phyloP scores from a whole-genome alignment of 2,329 filamentous ascomycete genomes.

The Coniochaeta ligniaria region DNA sequence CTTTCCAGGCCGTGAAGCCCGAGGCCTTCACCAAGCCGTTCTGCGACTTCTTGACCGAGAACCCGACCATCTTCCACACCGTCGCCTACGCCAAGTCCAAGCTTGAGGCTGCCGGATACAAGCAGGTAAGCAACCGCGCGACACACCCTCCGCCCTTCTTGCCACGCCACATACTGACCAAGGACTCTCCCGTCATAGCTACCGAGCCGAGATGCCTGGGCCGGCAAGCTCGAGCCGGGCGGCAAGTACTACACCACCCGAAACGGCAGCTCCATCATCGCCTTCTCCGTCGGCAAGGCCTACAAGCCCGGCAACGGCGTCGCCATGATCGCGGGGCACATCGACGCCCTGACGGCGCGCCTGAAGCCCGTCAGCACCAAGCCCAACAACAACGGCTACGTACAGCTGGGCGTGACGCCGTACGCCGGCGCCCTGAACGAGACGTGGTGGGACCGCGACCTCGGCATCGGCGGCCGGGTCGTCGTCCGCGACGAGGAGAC shows the following conservation, averaged over 20 bases:
- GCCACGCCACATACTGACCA: slow-evolving; percentile 4
- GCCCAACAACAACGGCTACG: slow-evolving; percentile 75
- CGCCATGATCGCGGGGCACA: slow-evolving; percentile 83
- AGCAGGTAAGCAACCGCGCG: slow-evolving; percentile 48
- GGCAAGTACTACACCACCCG: slow-evolving; percentile 86
- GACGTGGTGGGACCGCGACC: slow-evolving; percentile 97
- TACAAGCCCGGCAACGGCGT: slow-evolving; percentile 83
- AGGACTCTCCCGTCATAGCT: slow-evolving; percentile 38
- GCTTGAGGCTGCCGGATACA: slow-evolving; percentile 66
- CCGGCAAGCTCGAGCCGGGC: slow-evolving; percentile 60
- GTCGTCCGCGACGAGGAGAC: slow-evolving; percentile 66
- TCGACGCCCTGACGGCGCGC: slow-evolving; percentile 85
- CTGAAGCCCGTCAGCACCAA: slow-evolving; percentile 87
- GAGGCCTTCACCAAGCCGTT: slow-evolving; percentile 77
- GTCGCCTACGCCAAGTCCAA: slow-evolving; percentile 72
- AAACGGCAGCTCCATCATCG: slow-evolving; percentile 79
- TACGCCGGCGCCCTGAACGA: slow-evolving; percentile 82
- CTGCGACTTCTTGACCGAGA: slow-evolving; percentile 77
- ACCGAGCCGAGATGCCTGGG: slow-evolving; percentile 76
- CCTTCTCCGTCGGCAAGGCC: slow-evolving; percentile 73
- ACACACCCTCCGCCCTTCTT: neutral
- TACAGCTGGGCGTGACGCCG: slow-evolving; percentile 84
- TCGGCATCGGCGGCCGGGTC: slow-evolving; percentile 84
- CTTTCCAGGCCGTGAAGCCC: slow-evolving; percentile 31
- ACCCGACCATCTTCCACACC: slow-evolving; percentile 90